Evolutionary conservation across 208 protist species (phyloP), one percentile per base, ranked within the genome.

Genomic region (Trypanosomatidae sp.): DNA sequence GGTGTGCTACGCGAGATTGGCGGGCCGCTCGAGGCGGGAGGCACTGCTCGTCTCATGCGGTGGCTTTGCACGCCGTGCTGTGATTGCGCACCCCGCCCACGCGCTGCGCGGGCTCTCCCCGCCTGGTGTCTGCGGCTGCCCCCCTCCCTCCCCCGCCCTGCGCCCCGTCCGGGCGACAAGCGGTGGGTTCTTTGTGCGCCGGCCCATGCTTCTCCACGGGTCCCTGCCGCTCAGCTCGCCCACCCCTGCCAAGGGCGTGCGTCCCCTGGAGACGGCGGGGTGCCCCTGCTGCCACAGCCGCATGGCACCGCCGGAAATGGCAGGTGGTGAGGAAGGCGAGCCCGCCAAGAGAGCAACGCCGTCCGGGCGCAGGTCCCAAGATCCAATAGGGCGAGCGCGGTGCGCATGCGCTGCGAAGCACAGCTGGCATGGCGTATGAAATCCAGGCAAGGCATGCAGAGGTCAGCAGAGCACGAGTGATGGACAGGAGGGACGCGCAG

Each of bases 391-490:
- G 50, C 19, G 50, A 55, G 22, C 50, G 13, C 28, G 19, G 58
- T 22, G 58, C 5, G 58, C 28, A 59, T 13, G 12, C 30, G 13
- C 28, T 41, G 28, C 9, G 8, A 30, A 33, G 28, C 10, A 22
- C 30, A 13, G 36, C 59, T 25, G 9, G 59, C 19, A n/a, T 44
- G 30, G 58, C 13, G 58, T 28, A 43, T 39, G 17, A 10, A 15
- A 44, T 4, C 58, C 19, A 62, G 33, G 3, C 58, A 39, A 44
- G 30, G 58, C 36, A 43, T 43, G 15, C 15, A 43, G 58, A n/a
- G 58, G 30, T 43, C n/a, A 62, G 56, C 56, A 62, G 30, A 75
- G 30, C 44, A 76, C 69, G 13, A 70, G 33, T 56, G 39, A 30
- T 19, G 50, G 19, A 71, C 5, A n/a, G 22, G 49, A 64, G 13